A percentile compares a stretch with the other conserved stretches of the same genome.
Conservation (phyloP, 371 early-diverging fungal species). For the Chytridiales sp. region DNA sequence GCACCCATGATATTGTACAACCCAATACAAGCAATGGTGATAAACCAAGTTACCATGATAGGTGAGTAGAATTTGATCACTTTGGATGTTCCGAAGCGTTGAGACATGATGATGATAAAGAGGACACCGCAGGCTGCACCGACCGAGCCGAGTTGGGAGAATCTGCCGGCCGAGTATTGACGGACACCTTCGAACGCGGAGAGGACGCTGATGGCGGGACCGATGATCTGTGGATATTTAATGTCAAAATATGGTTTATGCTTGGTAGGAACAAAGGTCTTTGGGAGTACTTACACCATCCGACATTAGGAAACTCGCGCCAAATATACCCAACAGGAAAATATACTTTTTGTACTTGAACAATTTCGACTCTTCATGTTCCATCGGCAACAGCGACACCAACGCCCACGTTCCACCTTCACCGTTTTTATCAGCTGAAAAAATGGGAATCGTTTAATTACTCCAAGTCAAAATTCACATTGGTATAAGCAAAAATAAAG, state of each 20-base stretch:
- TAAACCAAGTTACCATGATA: conserved; percentile 52
- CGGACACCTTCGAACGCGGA: conserved; percentile 42
- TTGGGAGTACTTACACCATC: conserved; percentile 36
- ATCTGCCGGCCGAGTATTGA: conserved; percentile 14
- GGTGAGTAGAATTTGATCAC: conserved; percentile 50
- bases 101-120: conserved; percentile 45
- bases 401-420: conserved; percentile 65
- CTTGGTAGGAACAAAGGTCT: too few relatives aligned
- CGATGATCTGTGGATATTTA: conserved; percentile 28
- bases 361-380: conserved; percentile 27
- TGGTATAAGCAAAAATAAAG: background rate
- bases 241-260: too few relatives aligned
- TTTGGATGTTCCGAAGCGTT: conserved; percentile 53
- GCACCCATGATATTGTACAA: conserved; percentile 47
- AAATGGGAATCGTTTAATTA: background rate
- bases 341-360: conserved; percentile 28
- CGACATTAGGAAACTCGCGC: conserved; percentile 36
- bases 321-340: conserved; percentile 26
- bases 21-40: conserved; percentile 44
- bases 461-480: background rate
- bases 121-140: conserved; percentile 35
- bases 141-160: conserved; percentile 13
- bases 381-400: conserved; percentile 48
- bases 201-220: conserved; percentile 39
- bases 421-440: conserved; percentile 60